Conservation (phyloP, 768 basidiomycete genomes). For the Russula sp. region DNA sequence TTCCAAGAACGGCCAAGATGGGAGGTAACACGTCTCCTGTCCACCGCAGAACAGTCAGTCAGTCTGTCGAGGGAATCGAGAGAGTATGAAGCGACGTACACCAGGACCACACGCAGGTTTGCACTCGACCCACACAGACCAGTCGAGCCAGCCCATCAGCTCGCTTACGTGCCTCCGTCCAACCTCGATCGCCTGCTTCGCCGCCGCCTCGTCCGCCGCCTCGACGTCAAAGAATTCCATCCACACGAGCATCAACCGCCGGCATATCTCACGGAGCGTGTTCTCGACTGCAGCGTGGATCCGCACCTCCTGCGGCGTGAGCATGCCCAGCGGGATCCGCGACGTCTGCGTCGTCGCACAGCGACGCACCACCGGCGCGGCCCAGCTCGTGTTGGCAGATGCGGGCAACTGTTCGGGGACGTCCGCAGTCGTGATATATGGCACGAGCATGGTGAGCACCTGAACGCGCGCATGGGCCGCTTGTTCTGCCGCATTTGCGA, state of each 20-base stretch:
- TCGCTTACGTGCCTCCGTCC: slow-evolving; percentile 10
- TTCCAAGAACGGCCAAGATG: slow-evolving; percentile 22
- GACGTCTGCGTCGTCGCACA: slow-evolving; percentile 22
- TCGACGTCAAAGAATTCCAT: slow-evolving; percentile 23
- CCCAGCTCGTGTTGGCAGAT: slow-evolving; percentile 16
- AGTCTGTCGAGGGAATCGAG: neutral
- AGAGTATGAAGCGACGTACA: slow-evolving; percentile 8
- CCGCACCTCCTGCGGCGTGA: slow-evolving; percentile 20
- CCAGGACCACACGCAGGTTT: slow-evolving; percentile 15
- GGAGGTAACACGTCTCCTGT: slow-evolving; percentile 22
- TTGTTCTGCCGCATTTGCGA: slow-evolving; percentile 3
- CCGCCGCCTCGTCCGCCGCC: neutral
- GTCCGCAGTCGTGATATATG: slow-evolving; percentile 27
- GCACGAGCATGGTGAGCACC: slow-evolving; percentile 26
- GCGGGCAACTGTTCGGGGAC: neutral
- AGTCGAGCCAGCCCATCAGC: slow-evolving; percentile 26
- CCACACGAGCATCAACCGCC: slow-evolving; percentile 21
- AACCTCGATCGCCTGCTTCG: neutral
- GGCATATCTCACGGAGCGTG: slow-evolving; percentile 24
- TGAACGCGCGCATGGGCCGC: slow-evolving; percentile 7
- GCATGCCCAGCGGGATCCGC: slow-evolving; percentile 3
- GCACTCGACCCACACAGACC: slow-evolving; percentile 24
- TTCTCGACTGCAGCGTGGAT: slow-evolving; percentile 18
- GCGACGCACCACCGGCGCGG: slow-evolving; percentile 15
- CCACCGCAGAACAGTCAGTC: neutral